Percentiles rank a stretch among this genome's conserved stretches.
phyloP scores from a whole-genome alignment of 371 early-diverging fungal genomes.

The Batrachochytrium dendrobatidis region DNA sequence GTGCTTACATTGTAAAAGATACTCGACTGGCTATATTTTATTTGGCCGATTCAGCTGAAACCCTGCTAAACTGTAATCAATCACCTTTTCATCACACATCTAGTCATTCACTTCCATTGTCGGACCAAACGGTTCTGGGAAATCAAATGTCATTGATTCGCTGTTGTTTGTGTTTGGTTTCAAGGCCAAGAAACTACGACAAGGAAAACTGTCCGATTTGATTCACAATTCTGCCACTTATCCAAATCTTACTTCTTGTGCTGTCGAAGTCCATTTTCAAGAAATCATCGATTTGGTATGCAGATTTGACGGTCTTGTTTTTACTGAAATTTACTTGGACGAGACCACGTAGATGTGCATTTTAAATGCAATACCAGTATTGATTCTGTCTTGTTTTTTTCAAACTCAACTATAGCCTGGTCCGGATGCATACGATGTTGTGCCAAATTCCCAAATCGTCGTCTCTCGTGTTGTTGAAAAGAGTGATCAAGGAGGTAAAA shows the following conservation, averaged over 20 bases:
- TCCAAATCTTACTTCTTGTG: constrained; percentile 63
- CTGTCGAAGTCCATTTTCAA: constrained; percentile 93
- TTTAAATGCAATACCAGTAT: neutral
- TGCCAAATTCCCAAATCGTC: constrained; percentile 66
- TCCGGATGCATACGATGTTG: constrained; percentile 50
- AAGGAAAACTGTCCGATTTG: constrained; percentile 90
- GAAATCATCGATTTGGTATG: constrained; percentile 74
- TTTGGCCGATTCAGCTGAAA: neutral
- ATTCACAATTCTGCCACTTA: constrained; percentile 89
- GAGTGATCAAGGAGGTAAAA: constrained; percentile 27
- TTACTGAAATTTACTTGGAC: neutral
- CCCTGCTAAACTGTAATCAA: neutral
- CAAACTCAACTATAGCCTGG: constrained; percentile 39
- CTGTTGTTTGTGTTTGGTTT: constrained; percentile 99
- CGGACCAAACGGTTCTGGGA: constrained; percentile 99
- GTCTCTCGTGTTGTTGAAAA: constrained; percentile 65
- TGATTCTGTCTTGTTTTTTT: constrained; percentile 1
- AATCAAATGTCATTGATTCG: constrained; percentile 98
- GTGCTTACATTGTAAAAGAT: too few relatives aligned
- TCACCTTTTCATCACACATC: constrained; percentile 4
- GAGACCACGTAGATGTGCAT: neutral
- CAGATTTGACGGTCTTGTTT: neutral
- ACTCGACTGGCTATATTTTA: too few relatives aligned
- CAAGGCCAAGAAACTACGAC: constrained; percentile 98
- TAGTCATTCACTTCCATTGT: constrained; percentile 83